Percentiles rank a stretch among this genome's conserved stretches.
Conservation (phyloP, 1,139 yeast species). For the Protomyces lactucae-debilis region DNA sequence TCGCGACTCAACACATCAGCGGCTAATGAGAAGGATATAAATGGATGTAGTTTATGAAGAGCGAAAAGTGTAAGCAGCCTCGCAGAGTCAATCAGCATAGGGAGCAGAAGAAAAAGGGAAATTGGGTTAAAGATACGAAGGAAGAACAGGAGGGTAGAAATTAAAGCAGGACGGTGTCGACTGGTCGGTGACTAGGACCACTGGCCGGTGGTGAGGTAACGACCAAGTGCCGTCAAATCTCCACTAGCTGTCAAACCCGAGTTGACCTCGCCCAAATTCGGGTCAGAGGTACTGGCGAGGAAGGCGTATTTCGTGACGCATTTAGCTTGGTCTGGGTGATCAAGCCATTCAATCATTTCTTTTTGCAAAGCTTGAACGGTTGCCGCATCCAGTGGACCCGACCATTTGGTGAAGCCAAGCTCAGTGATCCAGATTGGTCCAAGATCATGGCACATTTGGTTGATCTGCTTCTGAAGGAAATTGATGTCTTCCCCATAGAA, state of each 20-base stretch:
- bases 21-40: neutral
- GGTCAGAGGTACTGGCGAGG: constrained; percentile 15
- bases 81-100: neutral
- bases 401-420: constrained; percentile 25
- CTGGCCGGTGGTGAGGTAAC: too few species aligned
- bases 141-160: too few species aligned
- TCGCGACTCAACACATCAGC: neutral
- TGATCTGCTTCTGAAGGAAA: constrained; percentile 12
- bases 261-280: constrained; percentile 6
- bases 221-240: constrained; percentile 5
- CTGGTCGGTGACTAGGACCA: too few species aligned
- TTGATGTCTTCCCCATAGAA: constrained; percentile 12
- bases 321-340: neutral
- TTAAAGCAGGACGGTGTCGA: too few species aligned
- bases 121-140: neutral
- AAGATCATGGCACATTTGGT: constrained; percentile 2
- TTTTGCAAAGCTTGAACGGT: constrained; percentile 7
- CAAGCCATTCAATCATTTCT: constrained; percentile 19
- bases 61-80: neutral
- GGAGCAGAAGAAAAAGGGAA: neutral
- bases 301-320: constrained; percentile 12
- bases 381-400: constrained; percentile 1
- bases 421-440: constrained; percentile 17
- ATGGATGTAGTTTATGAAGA: neutral
- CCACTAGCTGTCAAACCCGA: neutral